Conservation (phyloP, 352 stramenopile genomes). For the Pythium monospermum region DNA sequence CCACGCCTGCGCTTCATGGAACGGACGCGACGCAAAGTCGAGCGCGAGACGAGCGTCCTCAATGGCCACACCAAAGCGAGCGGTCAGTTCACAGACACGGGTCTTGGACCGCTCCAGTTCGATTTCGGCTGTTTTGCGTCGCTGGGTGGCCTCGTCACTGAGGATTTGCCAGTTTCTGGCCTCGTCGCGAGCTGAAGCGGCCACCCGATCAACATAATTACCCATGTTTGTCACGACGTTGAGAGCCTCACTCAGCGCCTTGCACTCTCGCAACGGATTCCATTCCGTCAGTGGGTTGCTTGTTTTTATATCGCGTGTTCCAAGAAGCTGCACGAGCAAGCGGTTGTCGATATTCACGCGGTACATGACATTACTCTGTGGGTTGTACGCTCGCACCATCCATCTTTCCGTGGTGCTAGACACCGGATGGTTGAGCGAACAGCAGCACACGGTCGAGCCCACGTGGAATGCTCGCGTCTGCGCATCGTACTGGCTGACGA, state of each 20-base stretch:
- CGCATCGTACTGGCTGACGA: constrained; percentile 28
- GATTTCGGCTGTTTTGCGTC: constrained; percentile 17
- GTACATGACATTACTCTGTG: constrained; percentile 46
- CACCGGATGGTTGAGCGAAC: constrained; percentile 23
- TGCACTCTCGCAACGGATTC: constrained; percentile 6
- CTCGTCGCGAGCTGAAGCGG: neutral
- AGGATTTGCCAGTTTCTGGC: constrained; percentile 16
- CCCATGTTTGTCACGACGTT: constrained; percentile 4
- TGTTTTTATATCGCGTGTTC: neutral
- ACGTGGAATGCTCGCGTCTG: constrained; percentile 26
- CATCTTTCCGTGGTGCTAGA: constrained; percentile 10
- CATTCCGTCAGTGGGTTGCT: neutral
- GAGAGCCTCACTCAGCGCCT: neutral
- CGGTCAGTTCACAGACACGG: constrained; percentile 16
- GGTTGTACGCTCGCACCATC: constrained; percentile 68
- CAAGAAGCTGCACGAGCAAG: constrained; percentile 33
- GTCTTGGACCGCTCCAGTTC: constrained; percentile 13
- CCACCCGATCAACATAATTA: constrained; percentile 10
- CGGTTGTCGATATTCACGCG: constrained; percentile 38
- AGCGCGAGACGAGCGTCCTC: constrained; percentile 38
- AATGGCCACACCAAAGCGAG: constrained; percentile 22
- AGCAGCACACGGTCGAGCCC: constrained; percentile 38
- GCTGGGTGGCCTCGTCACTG: constrained; percentile 18
- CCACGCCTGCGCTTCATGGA: constrained; percentile 66
- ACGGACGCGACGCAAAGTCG: constrained; percentile 45